phyloP scores from a whole-genome alignment of 371 early-diverging fungal genomes.

The Paraphysoderma sedebokerense region DNA sequence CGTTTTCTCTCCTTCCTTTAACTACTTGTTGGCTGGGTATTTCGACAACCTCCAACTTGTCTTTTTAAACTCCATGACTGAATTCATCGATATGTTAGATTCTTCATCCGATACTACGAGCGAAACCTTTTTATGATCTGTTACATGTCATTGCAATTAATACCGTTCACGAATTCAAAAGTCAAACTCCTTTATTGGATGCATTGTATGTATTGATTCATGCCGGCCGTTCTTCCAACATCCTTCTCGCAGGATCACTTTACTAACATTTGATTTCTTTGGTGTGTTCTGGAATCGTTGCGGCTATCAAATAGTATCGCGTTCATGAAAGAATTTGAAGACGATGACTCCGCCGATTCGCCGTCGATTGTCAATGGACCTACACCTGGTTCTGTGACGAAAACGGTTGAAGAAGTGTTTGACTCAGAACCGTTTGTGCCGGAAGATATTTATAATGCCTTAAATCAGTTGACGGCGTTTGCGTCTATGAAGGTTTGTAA shows the following conservation, averaged over 20 bases:
- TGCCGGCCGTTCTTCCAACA: neutral
- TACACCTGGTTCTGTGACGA: too few relatives aligned
- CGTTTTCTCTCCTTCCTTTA: too few relatives aligned
- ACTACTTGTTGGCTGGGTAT: too few relatives aligned
- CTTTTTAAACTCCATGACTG: too few relatives aligned
- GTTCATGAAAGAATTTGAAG: slow-evolving; percentile 56
- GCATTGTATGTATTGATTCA: slow-evolving; percentile 48
- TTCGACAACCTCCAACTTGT: too few relatives aligned
- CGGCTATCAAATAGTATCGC: slow-evolving; percentile 28
- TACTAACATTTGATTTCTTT: too few relatives aligned
- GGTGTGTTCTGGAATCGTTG: neutral
- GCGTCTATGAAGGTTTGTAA: slow-evolving; percentile 42
- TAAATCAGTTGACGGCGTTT: slow-evolving; percentile 56
- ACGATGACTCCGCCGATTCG: too few relatives aligned
- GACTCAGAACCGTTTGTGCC: slow-evolving; percentile 74
- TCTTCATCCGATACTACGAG: slow-evolving; percentile 69
- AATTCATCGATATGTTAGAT: slow-evolving; percentile 33
- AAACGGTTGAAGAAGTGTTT: too few relatives aligned
- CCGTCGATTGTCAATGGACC: too few relatives aligned
- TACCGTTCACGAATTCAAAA: slow-evolving; percentile 48
- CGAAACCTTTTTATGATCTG: slow-evolving; percentile 75
- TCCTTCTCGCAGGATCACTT: neutral
- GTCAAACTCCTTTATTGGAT: slow-evolving; percentile 60
- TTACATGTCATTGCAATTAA: slow-evolving; percentile 42
- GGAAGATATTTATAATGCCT: slow-evolving; percentile 78